A percentile compares a stretch with the other conserved stretches of the same genome.
Conservation (phyloP, 345 rosid genomes). For the Moringa oleifera region DNA sequence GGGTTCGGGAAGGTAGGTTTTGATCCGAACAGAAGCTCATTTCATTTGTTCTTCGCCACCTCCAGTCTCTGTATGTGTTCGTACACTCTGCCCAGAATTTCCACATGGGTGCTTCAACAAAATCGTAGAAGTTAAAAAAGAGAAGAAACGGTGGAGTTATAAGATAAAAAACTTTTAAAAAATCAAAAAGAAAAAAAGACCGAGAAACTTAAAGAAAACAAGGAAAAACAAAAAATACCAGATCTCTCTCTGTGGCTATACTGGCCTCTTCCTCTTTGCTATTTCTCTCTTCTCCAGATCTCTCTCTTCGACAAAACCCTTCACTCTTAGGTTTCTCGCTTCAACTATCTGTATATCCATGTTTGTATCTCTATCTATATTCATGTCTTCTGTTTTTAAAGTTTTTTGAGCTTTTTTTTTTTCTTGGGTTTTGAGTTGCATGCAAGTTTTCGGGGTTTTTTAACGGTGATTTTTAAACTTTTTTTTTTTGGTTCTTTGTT, state of each 20-base stretch:
- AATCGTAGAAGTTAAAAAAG: background rate
- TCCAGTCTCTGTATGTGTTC: background rate
- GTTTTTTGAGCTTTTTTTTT: background rate
- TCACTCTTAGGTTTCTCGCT: slow-evolving; percentile 7
- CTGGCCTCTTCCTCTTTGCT: background rate
- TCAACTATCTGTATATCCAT: background rate
- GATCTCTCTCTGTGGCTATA: slow-evolving; percentile 8
- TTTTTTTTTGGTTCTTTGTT: slow-evolving; percentile 1
- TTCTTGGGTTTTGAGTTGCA: slow-evolving; percentile 16
- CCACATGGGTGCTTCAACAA: background rate
- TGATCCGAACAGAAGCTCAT: background rate
- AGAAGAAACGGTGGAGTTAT: background rate
- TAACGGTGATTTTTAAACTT: background rate
- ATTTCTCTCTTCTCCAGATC: slow-evolving; percentile 18
- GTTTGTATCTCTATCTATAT: too few species aligned
- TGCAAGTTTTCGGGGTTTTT: slow-evolving; percentile 15
- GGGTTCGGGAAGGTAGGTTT: too few species aligned
- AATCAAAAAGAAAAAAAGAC: background rate
- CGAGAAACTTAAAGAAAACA: background rate
- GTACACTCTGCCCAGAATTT: background rate
- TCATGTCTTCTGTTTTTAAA: too few species aligned
- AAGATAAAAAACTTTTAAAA: background rate
- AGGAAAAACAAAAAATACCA: background rate
- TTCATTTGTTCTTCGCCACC: background rate
- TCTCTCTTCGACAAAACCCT: slow-evolving; percentile 11